phyloP scores from a whole-genome alignment of 1,284 basidiomycete species.

The Ceratobasidium theobromae region DNA sequence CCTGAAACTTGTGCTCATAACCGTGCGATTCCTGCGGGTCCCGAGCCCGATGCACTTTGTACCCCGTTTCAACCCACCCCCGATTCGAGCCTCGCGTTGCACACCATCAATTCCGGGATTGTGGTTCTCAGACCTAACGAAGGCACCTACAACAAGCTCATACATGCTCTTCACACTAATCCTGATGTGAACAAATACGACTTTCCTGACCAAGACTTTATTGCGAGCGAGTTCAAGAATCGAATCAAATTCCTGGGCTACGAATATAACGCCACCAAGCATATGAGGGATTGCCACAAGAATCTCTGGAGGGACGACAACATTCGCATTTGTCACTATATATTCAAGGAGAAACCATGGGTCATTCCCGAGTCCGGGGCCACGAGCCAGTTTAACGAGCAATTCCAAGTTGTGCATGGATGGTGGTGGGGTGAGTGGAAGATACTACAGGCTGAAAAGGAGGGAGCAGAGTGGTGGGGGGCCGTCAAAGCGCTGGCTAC shows the following conservation, averaged over 20 bases:
- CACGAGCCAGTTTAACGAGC: background rate
- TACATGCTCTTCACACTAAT: constrained; percentile 63
- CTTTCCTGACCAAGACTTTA: constrained; percentile 93
- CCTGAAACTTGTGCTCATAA: constrained; percentile 89
- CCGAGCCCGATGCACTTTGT: constrained; percentile 48
- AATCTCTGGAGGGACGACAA: constrained; percentile 75
- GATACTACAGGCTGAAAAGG: background rate
- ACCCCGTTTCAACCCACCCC: constrained; percentile 50
- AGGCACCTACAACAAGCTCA: constrained; percentile 51
- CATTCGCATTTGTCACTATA: constrained; percentile 45
- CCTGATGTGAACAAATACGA: constrained; percentile 67
- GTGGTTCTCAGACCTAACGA: constrained; percentile 74
- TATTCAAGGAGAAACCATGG: constrained; percentile 35
- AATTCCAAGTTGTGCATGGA: constrained; percentile 6
- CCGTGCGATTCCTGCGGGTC: constrained; percentile 47
- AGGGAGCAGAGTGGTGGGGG: background rate
- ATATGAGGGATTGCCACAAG: constrained; percentile 65
- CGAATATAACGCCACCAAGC: constrained; percentile 86
- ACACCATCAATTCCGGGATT: constrained; percentile 84
- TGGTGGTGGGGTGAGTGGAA: constrained; percentile 27
- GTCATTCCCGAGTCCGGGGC: constrained; percentile 7
- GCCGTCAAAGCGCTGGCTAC: background rate
- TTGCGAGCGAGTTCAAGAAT: constrained; percentile 78
- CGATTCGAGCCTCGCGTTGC: constrained; percentile 65
- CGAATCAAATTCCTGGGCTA: constrained; percentile 74